phyloP scores from a whole-genome alignment of 257 asterid species.

The Datura wrightii region DNA sequence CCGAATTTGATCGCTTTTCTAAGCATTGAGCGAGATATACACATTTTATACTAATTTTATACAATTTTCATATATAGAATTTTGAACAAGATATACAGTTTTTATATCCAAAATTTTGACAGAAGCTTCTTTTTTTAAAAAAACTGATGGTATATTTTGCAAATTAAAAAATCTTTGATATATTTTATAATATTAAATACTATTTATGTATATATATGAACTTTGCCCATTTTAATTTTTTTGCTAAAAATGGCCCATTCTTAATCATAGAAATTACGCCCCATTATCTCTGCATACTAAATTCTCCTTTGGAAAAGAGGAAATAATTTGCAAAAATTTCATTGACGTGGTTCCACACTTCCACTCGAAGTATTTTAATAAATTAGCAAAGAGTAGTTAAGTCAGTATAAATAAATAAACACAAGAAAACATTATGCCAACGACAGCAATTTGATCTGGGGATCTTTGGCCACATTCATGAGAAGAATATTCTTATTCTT shows the following conservation, averaged over 20 bases:
- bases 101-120: too few species aligned
- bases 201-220: too few species aligned
- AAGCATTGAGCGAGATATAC: too few species aligned
- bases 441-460: conserved; percentile 27
- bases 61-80: too few species aligned
- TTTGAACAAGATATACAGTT: too few species aligned
- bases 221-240: background rate
- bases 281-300: background rate
- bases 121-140: too few species aligned
- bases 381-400: background rate
- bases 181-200: too few species aligned
- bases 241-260: background rate
- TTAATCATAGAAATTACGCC: background rate
- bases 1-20: too few species aligned
- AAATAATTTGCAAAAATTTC: background rate
- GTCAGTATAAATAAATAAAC: conserved; percentile 33
- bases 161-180: too few species aligned
- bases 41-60: too few species aligned
- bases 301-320: background rate
- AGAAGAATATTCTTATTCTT: conserved; percentile 2
- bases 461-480: conserved; percentile 22
- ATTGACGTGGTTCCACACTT: background rate
- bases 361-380: background rate
- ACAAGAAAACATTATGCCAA: background rate
- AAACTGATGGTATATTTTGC: too few species aligned